phyloP scores from a whole-genome alignment of 257 asterid species.

The Nicotiana benthamiana region DNA sequence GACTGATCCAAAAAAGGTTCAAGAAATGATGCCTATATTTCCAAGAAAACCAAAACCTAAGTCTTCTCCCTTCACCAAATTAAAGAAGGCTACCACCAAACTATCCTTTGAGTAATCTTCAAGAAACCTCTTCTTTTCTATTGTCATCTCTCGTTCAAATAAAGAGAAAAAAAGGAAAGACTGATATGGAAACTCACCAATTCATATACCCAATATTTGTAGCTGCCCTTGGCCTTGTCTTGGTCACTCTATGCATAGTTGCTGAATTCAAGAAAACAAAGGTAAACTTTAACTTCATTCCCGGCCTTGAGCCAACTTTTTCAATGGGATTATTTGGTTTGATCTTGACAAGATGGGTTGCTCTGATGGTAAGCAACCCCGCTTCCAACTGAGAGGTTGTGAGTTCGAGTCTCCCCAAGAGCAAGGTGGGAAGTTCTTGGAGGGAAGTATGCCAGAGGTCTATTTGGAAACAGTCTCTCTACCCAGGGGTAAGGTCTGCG shows the following conservation, averaged over 20 bases:
- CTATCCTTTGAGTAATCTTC: constrained; percentile 39
- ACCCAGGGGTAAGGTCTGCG: no score
- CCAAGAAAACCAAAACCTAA: not conserved
- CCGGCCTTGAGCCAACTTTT: not conserved
- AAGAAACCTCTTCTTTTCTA: constrained; percentile 8
- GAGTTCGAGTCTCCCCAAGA: no score
- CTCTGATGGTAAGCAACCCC: no score
- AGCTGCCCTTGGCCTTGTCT: constrained; percentile 31
- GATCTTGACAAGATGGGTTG: no score
- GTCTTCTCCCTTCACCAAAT: not conserved
- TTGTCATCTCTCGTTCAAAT: not conserved
- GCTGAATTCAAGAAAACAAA: constrained; percentile 71
- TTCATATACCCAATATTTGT: constrained; percentile 15
- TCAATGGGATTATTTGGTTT: not conserved
- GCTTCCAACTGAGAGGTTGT: no score
- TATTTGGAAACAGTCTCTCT: no score
- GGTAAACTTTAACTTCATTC: not conserved
- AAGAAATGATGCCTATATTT: not conserved
- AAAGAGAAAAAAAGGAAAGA: not conserved
- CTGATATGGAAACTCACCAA: constrained; percentile 33
- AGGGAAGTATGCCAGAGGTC: no score
- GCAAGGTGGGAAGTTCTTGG: no score
- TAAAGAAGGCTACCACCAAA: not conserved
- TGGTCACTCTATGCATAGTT: constrained; percentile 53
- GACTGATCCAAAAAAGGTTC: not conserved